phyloP scores from a whole-genome alignment of 1,139 yeast genomes.

The Debaryomyces nepalensis region DNA sequence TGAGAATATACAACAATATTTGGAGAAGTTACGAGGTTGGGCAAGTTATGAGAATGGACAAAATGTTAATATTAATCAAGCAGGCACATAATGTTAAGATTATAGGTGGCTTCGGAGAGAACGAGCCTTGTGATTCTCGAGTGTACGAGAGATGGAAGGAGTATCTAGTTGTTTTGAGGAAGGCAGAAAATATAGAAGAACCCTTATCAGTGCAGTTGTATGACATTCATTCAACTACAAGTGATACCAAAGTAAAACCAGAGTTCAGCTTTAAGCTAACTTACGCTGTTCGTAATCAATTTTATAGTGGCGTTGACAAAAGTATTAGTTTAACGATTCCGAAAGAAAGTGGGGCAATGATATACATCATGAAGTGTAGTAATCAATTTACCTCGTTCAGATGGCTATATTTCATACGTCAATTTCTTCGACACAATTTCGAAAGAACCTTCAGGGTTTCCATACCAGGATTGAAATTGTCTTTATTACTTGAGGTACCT shows the following conservation, averaged over 20 bases:
- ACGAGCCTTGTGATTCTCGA: slow-evolving; percentile 55
- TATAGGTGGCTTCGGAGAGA: slow-evolving; percentile 36
- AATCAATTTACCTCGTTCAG: slow-evolving; percentile 56
- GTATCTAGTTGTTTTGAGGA: slow-evolving; percentile 66
- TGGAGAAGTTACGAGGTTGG: slow-evolving; percentile 49
- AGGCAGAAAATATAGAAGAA: slow-evolving; percentile 49
- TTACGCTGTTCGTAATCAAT: slow-evolving; percentile 39
- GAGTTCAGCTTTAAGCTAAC: slow-evolving; percentile 28
- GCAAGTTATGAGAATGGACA: slow-evolving; percentile 66
- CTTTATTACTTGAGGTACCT: slow-evolving; percentile 51
- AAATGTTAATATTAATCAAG: slow-evolving; percentile 65
- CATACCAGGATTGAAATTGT: slow-evolving; percentile 57
- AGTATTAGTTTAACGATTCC: slow-evolving; percentile 59
- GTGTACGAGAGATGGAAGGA: slow-evolving; percentile 79
- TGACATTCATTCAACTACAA: slow-evolving; percentile 46
- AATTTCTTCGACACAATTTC: slow-evolving; percentile 38
- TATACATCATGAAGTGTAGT: slow-evolving; percentile 60
- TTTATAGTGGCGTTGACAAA: slow-evolving; percentile 73
- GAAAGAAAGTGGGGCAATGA: slow-evolving; percentile 28
- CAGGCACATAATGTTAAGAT: slow-evolving; percentile 21
- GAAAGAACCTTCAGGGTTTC: slow-evolving; percentile 36
- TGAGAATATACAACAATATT: slow-evolving; percentile 26
- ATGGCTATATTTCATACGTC: slow-evolving; percentile 67
- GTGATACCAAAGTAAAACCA: slow-evolving; percentile 29
- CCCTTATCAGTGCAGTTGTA: slow-evolving; percentile 69